These are phyloP conservation scores for Mycotypha africana DNA, from an alignment of 371 early-diverging fungal genomes.

Conservation along the genomic window DNA sequence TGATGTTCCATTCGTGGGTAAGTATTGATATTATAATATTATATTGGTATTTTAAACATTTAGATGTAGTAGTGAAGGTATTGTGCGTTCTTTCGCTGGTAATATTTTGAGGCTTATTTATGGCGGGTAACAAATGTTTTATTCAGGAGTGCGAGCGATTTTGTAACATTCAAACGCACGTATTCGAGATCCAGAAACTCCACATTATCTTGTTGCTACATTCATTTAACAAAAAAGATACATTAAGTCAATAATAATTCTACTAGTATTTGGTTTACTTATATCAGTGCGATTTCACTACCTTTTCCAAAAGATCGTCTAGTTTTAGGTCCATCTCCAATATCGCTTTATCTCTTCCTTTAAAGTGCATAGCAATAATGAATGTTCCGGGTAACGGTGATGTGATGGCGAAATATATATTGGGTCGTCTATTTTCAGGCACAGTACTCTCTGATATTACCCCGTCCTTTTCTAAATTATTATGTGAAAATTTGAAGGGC, in stretches of 20 bases:
- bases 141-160: slow-evolving; percentile 35
- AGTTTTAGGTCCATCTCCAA: slow-evolving; percentile 94
- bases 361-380: slow-evolving; percentile 85
- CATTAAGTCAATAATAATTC: too few species aligned
- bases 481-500: slow-evolving; percentile 78
- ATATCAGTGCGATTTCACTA: too few species aligned
- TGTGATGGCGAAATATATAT: slow-evolving; percentile 84
- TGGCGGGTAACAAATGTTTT: slow-evolving; percentile 45
- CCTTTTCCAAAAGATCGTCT: slow-evolving; percentile 91
- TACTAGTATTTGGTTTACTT: too few species aligned
- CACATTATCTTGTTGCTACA: slow-evolving; percentile 88
- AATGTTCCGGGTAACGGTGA: slow-evolving; percentile 88
- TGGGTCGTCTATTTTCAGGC: slow-evolving; percentile 86
- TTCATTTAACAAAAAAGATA: slow-evolving; percentile 1
- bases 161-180: slow-evolving; percentile 72
- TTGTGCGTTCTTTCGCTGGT: too few species aligned
- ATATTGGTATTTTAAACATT: neutral
- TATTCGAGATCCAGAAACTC: slow-evolving; percentile 88
- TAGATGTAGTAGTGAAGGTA: neutral
- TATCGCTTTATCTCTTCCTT: slow-evolving; percentile 88
- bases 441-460: slow-evolving; percentile 89
- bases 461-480: slow-evolving; percentile 86
- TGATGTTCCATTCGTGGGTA: too few species aligned
- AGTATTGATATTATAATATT: neutral
- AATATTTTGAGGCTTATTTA: too few species aligned